Conservation (phyloP, 2,329 filamentous ascomycete genomes). For the Aspergillus sp. region DNA sequence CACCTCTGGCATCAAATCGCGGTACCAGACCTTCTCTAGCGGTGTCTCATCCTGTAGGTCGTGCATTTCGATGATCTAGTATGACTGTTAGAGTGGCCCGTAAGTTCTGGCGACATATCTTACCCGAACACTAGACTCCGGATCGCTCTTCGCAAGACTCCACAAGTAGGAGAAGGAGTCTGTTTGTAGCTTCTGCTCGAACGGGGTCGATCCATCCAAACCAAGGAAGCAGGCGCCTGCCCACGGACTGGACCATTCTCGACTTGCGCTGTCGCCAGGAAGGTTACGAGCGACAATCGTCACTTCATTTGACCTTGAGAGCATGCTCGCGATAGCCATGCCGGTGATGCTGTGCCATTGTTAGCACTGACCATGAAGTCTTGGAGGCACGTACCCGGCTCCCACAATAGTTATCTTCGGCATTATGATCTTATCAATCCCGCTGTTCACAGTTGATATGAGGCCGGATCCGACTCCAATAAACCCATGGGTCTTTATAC, state of each 20-base stretch:
- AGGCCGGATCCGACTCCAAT: background rate
- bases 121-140: conserved; percentile 12
- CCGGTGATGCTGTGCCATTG: conserved; percentile 5
- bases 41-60: conserved; percentile 15
- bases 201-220: conserved; percentile 12
- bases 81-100: background rate
- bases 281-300: conserved; percentile 36
- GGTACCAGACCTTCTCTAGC: conserved; percentile 8
- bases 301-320: conserved; percentile 14
- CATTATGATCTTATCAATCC: background rate
- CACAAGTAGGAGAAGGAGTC: conserved; percentile 11
- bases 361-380: background rate
- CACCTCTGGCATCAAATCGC: conserved; percentile 20
- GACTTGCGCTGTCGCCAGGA: conserved; percentile 26
- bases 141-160: conserved; percentile 7
- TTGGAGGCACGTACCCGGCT: background rate
- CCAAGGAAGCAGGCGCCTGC: conserved; percentile 34
- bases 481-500: background rate
- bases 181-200: conserved; percentile 31
- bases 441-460: background rate
- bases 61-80: conserved; percentile 7
- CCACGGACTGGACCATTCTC: conserved; percentile 33
- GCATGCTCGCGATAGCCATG: conserved; percentile 9
- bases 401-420: conserved; percentile 17
- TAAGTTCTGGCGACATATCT: background rate